A percentile compares a stretch with the other conserved stretches of the same genome.
Evolutionary conservation across 106 monocot genomes (phyloP).

Genomic region (Dendrobium chrysotoxum): DNA sequence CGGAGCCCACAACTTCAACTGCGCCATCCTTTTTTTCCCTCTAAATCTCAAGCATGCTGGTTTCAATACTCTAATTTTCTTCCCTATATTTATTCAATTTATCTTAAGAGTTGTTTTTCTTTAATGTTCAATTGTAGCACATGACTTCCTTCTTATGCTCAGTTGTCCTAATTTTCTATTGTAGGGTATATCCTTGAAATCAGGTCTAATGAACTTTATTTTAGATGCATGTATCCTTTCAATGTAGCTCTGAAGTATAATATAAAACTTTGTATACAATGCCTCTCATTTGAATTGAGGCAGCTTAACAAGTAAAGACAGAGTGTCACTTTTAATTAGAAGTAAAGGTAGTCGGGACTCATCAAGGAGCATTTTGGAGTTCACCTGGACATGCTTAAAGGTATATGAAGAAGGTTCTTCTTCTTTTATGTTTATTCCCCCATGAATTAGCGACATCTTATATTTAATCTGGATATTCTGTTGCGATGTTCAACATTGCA

Average conservation of each 20-base stretch:
- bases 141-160: background rate
- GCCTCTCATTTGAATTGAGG: background rate
- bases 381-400: slow-evolving; percentile 34
- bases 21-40: too few species aligned
- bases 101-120: background rate
- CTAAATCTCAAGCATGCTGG: too few species aligned
- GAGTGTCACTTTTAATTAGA: slow-evolving; percentile 22
- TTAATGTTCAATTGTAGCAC: background rate
- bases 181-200: slow-evolving; percentile 39
- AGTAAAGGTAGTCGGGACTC: slow-evolving; percentile 24
- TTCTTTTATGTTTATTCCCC: background rate
- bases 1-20: too few species aligned
- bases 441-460: background rate
- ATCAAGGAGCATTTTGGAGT: slow-evolving; percentile 16
- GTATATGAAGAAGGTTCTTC: slow-evolving; percentile 14
- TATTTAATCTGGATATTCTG: background rate
- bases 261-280: background rate
- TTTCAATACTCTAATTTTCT: background rate
- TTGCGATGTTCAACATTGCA: slow-evolving; percentile 12
- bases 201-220: slow-evolving; percentile 31
- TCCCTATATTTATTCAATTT: background rate
- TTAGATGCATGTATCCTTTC: slow-evolving; percentile 63
- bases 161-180: slow-evolving; percentile 11
- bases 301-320: slow-evolving; percentile 42
- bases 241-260: background rate